Evolutionary conservation across 208 protist species (phyloP), one percentile per base, ranked within the genome.

Genomic region (Trypanosoma scelopori): DNA sequence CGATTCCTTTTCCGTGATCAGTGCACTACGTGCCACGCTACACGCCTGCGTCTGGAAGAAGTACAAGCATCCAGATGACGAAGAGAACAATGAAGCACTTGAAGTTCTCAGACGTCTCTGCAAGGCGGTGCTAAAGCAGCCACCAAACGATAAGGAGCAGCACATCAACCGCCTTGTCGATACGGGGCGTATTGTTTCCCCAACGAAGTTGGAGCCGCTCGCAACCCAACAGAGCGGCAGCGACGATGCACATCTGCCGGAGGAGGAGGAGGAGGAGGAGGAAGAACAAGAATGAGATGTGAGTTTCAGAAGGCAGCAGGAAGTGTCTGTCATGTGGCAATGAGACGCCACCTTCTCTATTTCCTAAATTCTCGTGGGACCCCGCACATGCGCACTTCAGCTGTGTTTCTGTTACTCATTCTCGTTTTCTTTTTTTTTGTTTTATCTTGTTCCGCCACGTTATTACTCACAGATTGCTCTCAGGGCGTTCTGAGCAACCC

Each of bases 51-150:
- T 92, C 35, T 83, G 74, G 71, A 56, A 72, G 22, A 89, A 88
- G 64, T 95, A 87, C 49, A 57, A 77, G 30, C 28, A 79, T 23
- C 86, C 89, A 25, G 48, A 68, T n/a, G 73, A 95, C 53, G 48
- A 48, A 18, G 50, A 55, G 37, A 89, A 89, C 60, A 91, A 91
- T 58, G 47, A 63, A 4, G 67, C 76, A 11, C 55, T 95, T 55
- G 69, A 71, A 12, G 64, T 55, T 20, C 74, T 95, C 18, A 73
- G 80, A 22, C 49, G 57, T 35, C 47, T 92, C 12, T 87, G 82
- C 65, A 82, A 85, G 18, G 58, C 43, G 0, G 70, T 94, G 25
- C 59, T 94, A 28, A 74, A 76, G 58, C 70, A 82, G 5, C 82
- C 88, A 1, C 76, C 87, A 41, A 72, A 60, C 52, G 46, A 59